A percentile compares a stretch with the other conserved stretches of the same genome.
phyloP scores from a whole-genome alignment of 2,329 filamentous ascomycete species.

The Talaromyces sp. region DNA sequence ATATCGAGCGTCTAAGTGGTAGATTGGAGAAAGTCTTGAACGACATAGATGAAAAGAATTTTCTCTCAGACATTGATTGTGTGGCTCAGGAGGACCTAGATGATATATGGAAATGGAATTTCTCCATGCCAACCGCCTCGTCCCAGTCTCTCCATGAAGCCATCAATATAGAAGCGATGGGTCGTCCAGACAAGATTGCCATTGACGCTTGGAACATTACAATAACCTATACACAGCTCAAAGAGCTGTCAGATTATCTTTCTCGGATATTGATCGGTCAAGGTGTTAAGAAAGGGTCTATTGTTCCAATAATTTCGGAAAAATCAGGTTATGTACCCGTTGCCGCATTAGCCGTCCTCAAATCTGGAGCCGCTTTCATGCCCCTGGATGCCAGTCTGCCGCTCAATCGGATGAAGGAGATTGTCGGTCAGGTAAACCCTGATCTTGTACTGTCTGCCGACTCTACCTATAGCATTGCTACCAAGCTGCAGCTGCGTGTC shows the following conservation, averaged over 20 bases:
- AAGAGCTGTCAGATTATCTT: neutral
- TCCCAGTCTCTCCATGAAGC: neutral
- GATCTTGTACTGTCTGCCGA: neutral
- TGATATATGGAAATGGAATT: neutral
- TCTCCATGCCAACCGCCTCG: neutral
- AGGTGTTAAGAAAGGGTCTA: neutral
- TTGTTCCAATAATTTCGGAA: neutral
- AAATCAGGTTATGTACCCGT: slow-evolving; percentile 10
- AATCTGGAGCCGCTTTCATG: neutral
- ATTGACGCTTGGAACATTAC: neutral
- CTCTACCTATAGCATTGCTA: neutral
- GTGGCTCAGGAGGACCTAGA: neutral
- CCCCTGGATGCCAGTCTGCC: neutral
- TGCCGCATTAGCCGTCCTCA: slow-evolving; percentile 7
- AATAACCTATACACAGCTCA: neutral
- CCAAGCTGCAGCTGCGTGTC: neutral
- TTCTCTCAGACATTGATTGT: neutral
- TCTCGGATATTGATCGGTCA: neutral
- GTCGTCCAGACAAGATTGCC: neutral
- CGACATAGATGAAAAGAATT: neutral
- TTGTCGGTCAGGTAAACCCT: neutral
- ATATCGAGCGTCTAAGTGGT: neutral
- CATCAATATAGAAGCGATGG: neutral
- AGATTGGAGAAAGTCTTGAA: neutral
- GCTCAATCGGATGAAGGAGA: neutral